Percentiles rank a stretch among this genome's conserved stretches.
Evolutionary conservation across 1,284 basidiomycete genomes (phyloP).

Genomic region (Moesziomyces parantarcticus): DNA sequence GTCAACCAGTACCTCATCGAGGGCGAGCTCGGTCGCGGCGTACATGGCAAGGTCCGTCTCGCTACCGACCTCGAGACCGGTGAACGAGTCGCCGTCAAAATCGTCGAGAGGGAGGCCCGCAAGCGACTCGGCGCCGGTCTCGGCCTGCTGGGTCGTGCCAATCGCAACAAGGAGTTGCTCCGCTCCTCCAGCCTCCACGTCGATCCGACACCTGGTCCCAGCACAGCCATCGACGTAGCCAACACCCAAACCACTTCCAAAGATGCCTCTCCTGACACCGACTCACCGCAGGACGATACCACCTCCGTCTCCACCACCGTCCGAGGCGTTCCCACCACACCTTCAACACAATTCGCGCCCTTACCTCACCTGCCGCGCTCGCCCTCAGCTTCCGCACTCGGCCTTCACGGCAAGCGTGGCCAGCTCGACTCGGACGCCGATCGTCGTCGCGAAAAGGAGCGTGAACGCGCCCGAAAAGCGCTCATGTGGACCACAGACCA

Average conservation of each 20-base stretch:
- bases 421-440: conserved; percentile 41
- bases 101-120: conserved; percentile 63
- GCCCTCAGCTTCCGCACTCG: conserved; percentile 13
- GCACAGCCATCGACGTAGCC: neutral
- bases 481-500: conserved; percentile 65
- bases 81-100: conserved; percentile 65
- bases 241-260: neutral
- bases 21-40: conserved; percentile 63
- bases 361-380: conserved; percentile 34
- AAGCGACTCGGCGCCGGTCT: conserved; percentile 55
- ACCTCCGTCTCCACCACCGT: conserved; percentile 26
- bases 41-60: conserved; percentile 64
- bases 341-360: conserved; percentile 33
- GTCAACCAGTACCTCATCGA: conserved; percentile 67
- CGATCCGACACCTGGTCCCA: conserved; percentile 3
- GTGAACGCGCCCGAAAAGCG: conserved; percentile 48
- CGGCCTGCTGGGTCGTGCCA: conserved; percentile 26
- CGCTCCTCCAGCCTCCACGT: conserved; percentile 4
- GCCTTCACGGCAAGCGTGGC: conserved; percentile 26
- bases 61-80: conserved; percentile 62
- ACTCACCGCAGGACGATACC: conserved; percentile 22
- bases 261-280: conserved; percentile 1
- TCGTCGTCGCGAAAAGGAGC: conserved; percentile 50
- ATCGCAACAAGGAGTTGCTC: conserved; percentile 27
- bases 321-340: conserved; percentile 19